A percentile compares a stretch with the other conserved stretches of the same genome.
These are phyloP conservation scores for Xylariales sp. DNA, from an alignment of 2,329 filamentous ascomycete species.

Conservation along the genomic window DNA sequence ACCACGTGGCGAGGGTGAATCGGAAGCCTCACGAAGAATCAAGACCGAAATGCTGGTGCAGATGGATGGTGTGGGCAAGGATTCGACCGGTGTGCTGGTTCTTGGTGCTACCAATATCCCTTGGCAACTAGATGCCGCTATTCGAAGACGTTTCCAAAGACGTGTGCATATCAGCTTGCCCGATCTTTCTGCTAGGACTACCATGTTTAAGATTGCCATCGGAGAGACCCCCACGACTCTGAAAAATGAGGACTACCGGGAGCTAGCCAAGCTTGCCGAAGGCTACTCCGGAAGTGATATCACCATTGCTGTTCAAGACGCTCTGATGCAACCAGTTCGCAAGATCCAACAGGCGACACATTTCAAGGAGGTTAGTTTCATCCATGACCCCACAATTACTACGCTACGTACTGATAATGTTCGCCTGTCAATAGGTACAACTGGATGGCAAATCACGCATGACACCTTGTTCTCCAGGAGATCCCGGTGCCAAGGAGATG, in stretches of 20 bases:
- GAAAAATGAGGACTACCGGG: slow-evolving; percentile 70
- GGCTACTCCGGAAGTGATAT: slow-evolving; percentile 98
- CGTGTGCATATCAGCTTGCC: slow-evolving; percentile 94
- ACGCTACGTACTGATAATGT: not conserved
- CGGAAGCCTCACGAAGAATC: slow-evolving; percentile 93
- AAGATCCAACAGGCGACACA: slow-evolving; percentile 97
- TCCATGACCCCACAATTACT: not conserved
- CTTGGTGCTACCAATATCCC: slow-evolving; percentile 97
- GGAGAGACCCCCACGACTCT: slow-evolving; percentile 88
- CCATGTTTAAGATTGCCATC: slow-evolving; percentile 94
- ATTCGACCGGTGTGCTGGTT: slow-evolving; percentile 89
- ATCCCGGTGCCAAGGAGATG: slow-evolving; percentile 84
- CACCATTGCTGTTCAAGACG: slow-evolving; percentile 89
- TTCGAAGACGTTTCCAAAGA: slow-evolving; percentile 91
- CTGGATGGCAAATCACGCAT: slow-evolving; percentile 64
- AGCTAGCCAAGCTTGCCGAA: slow-evolving; percentile 76
- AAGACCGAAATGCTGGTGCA: slow-evolving; percentile 98
- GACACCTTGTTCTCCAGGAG: slow-evolving; percentile 92
- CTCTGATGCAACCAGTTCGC: slow-evolving; percentile 93
- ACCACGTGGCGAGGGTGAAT: slow-evolving; percentile 89
- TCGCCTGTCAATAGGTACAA: slow-evolving; percentile 61
- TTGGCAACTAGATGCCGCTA: slow-evolving; percentile 96
- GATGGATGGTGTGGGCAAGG: slow-evolving; percentile 98
- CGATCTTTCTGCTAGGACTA: slow-evolving; percentile 79
- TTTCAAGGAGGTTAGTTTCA: slow-evolving; percentile 75